A percentile compares a stretch with the other conserved stretches of the same genome.
Conservation (phyloP, 306 rosid species). For the Cucumis melo region DNA sequence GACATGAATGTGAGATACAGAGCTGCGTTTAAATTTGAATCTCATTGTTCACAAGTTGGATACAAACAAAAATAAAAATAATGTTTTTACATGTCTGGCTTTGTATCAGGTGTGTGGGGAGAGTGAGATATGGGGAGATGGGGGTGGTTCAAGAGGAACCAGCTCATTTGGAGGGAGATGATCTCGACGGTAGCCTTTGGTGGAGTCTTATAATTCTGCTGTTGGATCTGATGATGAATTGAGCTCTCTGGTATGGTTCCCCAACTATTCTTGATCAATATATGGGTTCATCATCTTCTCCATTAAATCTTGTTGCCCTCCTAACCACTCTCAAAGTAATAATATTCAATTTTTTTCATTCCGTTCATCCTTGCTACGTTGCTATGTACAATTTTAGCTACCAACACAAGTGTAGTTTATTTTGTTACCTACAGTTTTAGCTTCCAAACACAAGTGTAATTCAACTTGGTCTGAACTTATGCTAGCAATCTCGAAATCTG, state of each 20-base stretch:
- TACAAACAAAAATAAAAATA: not conserved
- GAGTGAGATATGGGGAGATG: constrained; percentile 86
- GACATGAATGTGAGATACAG: not conserved
- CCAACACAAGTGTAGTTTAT: too few species aligned
- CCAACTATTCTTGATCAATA: constrained; percentile 44
- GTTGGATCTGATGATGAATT: constrained; percentile 71
- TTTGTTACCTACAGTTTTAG: too few species aligned
- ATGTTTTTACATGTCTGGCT: not conserved
- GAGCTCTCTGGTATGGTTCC: constrained; percentile 89
- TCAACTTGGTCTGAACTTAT: too few species aligned
- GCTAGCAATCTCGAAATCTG: too few species aligned
- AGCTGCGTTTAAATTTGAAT: not conserved
- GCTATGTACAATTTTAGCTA: too few species aligned
- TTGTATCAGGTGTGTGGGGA: constrained; percentile 63
- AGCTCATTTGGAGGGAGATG: constrained; percentile 79
- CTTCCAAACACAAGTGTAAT: too few species aligned
- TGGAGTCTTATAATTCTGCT: constrained; percentile 90
- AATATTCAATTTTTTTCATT: not conserved
- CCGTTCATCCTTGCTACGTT: not conserved
- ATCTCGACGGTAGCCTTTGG: constrained; percentile 52
- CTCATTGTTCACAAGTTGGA: too few species aligned
- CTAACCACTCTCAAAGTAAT: not conserved
- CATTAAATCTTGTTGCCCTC: not conserved
- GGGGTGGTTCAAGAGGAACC: constrained; percentile 85
- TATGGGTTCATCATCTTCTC: constrained; percentile 69